These are phyloP conservation scores for Termitomyces sp. DNA, from an alignment of 768 basidiomycete species.

Conservation along the genomic window DNA sequence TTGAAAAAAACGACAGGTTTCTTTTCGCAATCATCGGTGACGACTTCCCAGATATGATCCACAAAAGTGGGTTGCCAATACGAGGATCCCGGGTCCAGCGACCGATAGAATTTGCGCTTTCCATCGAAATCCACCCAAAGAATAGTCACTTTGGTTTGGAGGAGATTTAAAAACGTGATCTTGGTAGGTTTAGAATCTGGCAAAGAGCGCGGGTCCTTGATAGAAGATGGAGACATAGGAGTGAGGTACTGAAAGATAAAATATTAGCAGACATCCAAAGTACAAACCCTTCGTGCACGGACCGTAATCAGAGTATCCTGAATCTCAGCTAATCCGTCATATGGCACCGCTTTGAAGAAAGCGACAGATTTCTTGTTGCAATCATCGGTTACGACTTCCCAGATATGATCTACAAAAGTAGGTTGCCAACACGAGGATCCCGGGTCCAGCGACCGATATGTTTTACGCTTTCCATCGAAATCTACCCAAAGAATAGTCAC, in stretches of 20 bases:
- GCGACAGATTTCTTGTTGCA: not conserved
- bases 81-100: not conserved
- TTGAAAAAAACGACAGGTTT: conserved; percentile 4
- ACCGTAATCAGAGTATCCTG: not conserved
- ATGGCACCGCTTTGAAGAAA: not conserved
- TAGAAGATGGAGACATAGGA: not conserved
- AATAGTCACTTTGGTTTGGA: not conserved
- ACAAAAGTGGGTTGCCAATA: conserved; percentile 7
- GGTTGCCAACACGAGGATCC: not conserved
- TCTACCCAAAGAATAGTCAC: conserved; percentile 5
- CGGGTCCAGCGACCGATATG: not conserved
- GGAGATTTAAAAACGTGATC: conserved; percentile 10
- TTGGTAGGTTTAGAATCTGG: not conserved
- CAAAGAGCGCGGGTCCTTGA: not conserved
- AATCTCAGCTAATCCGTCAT: not conserved
- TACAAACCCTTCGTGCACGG: not conserved
- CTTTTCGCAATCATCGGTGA: not conserved
- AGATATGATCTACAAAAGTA: conserved; percentile 9
- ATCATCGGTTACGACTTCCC: conserved; percentile 1
- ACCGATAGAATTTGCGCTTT: not conserved
- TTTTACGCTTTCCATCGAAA: not conserved
- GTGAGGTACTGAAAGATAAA: not conserved
- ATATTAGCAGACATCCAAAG: not conserved
- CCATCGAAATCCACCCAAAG: conserved; percentile 4
- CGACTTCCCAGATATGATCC: conserved; percentile 8